Evolutionary conservation across 768 basidiomycete species (phyloP), one percentile per base, ranked within the genome.

Genomic region (Auricularia cornea): DNA sequence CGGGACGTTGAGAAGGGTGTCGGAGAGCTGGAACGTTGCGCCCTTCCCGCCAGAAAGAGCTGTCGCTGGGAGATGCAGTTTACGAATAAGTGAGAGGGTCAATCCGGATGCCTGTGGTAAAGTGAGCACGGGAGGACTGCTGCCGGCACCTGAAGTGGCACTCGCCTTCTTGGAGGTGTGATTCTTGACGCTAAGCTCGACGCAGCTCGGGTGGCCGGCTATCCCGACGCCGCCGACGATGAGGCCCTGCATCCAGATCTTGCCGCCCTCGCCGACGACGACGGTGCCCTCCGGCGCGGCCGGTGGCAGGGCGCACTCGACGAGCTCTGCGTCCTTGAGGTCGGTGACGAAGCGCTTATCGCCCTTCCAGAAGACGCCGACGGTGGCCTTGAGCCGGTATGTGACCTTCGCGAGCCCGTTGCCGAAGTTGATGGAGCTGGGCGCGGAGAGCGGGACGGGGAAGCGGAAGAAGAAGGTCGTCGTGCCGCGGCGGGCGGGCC

Each of bases 391-490:
- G 28, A 91, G 76, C 72, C 92, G 87, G 70, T 94, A 94, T 52
- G 80, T 78, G 6, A 92, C 82, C 44, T 77, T 78, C 0, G 89
- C 92, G 1, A 89, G 78, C 2, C 85, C 86, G 3, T 81, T 79
- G 12, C 86, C 88, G 65, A 93, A 92, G 64, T 76, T 78, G 63
- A 92, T 85, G 0, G 90, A 84, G 0, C 88, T 81, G 0, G 91
- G 91, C 1, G 85, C 84, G 0, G 85, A 79, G 5, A 75, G 65
- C 3, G 90, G 90, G 3, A 92, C 67, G 8, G 87, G 87, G 59
- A 93, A 82, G n/a, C 81, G 83, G 72, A 92, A 93, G 59, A 90
- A 79, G 74, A 93, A 94, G 0, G 87, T 89, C 0, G 90, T 89
- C 38, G 80, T 77, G 0, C 91, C 91, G 52, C 84, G 83, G n/a